phyloP scores from a whole-genome alignment of 768 basidiomycete genomes.

The Macrolepiota fuliginosa region DNA sequence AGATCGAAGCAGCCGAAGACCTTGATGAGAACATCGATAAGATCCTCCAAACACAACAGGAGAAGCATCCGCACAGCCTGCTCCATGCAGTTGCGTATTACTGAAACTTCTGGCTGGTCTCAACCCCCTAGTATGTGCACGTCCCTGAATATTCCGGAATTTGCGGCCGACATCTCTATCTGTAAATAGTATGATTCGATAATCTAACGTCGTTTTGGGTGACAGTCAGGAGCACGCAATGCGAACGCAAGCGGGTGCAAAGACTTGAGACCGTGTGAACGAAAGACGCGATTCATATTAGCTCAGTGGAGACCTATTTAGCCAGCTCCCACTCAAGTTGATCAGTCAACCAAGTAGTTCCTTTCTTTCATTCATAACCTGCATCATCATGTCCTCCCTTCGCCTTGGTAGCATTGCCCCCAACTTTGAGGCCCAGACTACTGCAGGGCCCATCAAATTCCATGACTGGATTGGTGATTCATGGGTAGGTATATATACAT shows the following conservation, averaged over 20 bases:
- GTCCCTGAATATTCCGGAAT: neutral
- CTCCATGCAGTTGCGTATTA: conserved; percentile 93
- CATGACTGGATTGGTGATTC: conserved; percentile 89
- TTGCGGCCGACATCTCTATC: neutral
- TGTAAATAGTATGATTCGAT: neutral
- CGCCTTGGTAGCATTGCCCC: conserved; percentile 89
- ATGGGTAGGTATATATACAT: conserved; percentile 57
- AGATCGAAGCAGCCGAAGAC: conserved; percentile 87
- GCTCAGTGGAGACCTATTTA: neutral
- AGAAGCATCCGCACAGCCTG: conserved; percentile 88
- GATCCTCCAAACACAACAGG: conserved; percentile 83
- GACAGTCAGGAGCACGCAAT: conserved; percentile 38
- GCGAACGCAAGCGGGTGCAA: conserved; percentile 30
- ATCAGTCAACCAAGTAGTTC: neutral
- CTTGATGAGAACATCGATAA: conserved; percentile 89
- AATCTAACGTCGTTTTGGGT: too few species aligned
- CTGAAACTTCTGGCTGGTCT: conserved; percentile 32
- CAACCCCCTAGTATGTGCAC: neutral
- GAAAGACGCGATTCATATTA: conserved; percentile 47
- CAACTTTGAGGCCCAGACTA: conserved; percentile 90
- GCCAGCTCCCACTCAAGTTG: conserved; percentile 2
- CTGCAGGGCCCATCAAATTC: conserved; percentile 83
- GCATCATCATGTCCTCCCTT: conserved; percentile 44
- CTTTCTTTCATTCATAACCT: conserved; percentile 2
- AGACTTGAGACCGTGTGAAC: conserved; percentile 54